These are phyloP conservation scores for Kodamaea neixiangensis DNA, from an alignment of 805 yeast species.

Conservation along the genomic window DNA sequence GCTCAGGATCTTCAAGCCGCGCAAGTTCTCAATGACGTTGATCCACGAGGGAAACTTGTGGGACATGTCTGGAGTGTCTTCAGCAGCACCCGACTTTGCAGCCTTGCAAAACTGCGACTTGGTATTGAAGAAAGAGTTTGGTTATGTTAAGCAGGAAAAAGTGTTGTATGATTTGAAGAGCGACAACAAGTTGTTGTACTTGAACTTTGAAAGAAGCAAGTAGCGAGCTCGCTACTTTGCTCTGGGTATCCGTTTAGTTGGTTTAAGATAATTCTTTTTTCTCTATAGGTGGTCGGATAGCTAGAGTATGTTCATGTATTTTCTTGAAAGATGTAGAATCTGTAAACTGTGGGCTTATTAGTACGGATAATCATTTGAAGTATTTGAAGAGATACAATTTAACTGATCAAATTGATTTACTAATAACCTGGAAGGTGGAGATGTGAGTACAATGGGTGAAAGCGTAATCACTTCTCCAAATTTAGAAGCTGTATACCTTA, in stretches of 20 bases:
- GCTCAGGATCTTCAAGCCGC: conserved; percentile 68
- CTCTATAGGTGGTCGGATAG: conserved; percentile 17
- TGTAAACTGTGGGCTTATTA: too few species aligned
- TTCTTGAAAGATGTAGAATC: background rate
- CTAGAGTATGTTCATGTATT: background rate
- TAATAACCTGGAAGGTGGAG: too few species aligned
- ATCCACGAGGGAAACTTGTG: conserved; percentile 21
- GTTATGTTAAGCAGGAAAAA: conserved; percentile 64
- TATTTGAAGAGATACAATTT: too few species aligned
- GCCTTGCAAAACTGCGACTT: conserved; percentile 22
- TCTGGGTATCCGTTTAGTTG: conserved; percentile 13
- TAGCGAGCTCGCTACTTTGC: background rate
- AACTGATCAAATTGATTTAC: too few species aligned
- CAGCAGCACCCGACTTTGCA: conserved; percentile 8
- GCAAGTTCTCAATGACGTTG: conserved; percentile 60
- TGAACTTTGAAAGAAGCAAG: conserved; percentile 52
- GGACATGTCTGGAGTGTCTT: conserved; percentile 1
- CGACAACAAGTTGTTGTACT: conserved; percentile 70
- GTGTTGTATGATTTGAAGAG: conserved; percentile 70
- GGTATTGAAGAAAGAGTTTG: conserved; percentile 33
- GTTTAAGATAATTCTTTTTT: conserved; percentile 16
- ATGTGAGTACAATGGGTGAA: too few species aligned
- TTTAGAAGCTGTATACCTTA: too few species aligned
- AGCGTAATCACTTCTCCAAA: too few species aligned
- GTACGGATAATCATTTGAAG: too few species aligned